Evolutionary conservation across 768 basidiomycete genomes (phyloP).

Genomic region (Astraeus odoratus): DNA sequence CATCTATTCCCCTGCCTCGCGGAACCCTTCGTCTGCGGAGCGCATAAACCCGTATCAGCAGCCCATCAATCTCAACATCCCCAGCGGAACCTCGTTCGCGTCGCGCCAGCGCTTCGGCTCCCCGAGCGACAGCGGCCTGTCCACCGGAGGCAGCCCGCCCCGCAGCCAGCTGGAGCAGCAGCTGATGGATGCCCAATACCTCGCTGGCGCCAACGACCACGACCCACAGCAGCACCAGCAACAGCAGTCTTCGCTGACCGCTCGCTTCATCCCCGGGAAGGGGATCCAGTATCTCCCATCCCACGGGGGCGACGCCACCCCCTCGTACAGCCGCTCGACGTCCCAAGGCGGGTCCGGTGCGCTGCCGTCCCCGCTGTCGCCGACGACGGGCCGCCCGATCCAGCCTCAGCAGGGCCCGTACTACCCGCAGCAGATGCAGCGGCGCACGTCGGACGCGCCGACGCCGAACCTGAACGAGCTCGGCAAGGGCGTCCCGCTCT

Average conservation of each 20-base stretch:
- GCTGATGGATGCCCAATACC: conserved; percentile 34
- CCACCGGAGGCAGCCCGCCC: conserved; percentile 45
- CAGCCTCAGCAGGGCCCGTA: conserved; percentile 24
- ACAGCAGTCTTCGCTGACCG: conserved; percentile 36
- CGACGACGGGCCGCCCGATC: conserved; percentile 28
- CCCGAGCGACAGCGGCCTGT: conserved; percentile 55
- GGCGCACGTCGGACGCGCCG: conserved; percentile 35
- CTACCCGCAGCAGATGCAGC: conserved; percentile 28
- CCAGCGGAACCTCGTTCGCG: conserved; percentile 35
- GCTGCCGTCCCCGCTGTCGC: conserved; percentile 53
- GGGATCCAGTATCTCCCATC: conserved; percentile 53
- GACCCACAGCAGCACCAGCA: conserved; percentile 19
- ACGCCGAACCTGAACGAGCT: conserved; percentile 44
- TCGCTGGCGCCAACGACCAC: conserved; percentile 12
- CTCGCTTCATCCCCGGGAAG: conserved; percentile 59
- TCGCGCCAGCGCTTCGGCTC: conserved; percentile 47
- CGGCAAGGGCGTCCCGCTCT: conserved; percentile 85
- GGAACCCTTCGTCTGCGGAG: conserved; percentile 53
- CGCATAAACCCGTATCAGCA: conserved; percentile 51
- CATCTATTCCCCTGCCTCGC: conserved; percentile 63
- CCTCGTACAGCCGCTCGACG: conserved; percentile 35
- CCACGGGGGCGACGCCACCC: conserved; percentile 19
- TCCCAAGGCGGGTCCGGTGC: conserved; percentile 31
- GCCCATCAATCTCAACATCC: conserved; percentile 55
- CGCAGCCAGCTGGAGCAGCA: conserved; percentile 41